Evolutionary conservation across 371 early-diverging fungal species (phyloP).

Genomic region (Mucor piriformis): DNA sequence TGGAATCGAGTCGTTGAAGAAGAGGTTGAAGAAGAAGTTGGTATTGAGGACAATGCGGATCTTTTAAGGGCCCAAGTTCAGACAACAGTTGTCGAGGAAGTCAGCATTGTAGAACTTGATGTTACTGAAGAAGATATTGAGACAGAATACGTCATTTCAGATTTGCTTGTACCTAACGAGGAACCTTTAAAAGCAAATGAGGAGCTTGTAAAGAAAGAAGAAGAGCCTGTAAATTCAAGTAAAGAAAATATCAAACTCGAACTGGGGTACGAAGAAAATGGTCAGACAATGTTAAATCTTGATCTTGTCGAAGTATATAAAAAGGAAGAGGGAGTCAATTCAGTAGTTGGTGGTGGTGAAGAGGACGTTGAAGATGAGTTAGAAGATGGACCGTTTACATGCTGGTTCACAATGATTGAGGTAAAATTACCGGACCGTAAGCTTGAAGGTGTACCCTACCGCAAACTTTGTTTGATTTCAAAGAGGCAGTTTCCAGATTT

Average conservation of each 20-base stretch:
- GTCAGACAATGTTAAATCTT: not conserved
- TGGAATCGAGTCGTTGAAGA: slow-evolving; percentile 32
- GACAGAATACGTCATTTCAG: not conserved
- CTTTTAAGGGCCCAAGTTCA: slow-evolving; percentile 14
- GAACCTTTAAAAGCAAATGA: no score
- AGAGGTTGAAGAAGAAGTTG: slow-evolving; percentile 25
- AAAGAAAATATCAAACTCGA: no score
- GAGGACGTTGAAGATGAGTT: slow-evolving; percentile 27
- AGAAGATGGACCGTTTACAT: slow-evolving; percentile 34
- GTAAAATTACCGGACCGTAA: slow-evolving; percentile 20
- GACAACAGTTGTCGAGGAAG: not conserved
- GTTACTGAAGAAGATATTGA: not conserved
- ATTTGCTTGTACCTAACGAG: no score
- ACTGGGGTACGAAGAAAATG: not conserved
- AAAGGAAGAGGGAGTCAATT: not conserved
- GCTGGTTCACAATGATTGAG: slow-evolving; percentile 36
- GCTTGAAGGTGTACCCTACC: slow-evolving; percentile 39
- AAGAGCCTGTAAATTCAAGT: no score
- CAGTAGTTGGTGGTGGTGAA: not conserved
- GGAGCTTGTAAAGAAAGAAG: no score
- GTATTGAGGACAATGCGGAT: slow-evolving; percentile 21
- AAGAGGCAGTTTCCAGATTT: slow-evolving; percentile 49
- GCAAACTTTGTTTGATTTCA: slow-evolving; percentile 55
- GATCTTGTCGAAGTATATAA: not conserved
- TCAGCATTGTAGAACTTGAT: no score